Percentiles rank a stretch among this genome's conserved stretches.
phyloP scores from a whole-genome alignment of 2,329 filamentous ascomycete species.

The Colletotrichum musae region DNA sequence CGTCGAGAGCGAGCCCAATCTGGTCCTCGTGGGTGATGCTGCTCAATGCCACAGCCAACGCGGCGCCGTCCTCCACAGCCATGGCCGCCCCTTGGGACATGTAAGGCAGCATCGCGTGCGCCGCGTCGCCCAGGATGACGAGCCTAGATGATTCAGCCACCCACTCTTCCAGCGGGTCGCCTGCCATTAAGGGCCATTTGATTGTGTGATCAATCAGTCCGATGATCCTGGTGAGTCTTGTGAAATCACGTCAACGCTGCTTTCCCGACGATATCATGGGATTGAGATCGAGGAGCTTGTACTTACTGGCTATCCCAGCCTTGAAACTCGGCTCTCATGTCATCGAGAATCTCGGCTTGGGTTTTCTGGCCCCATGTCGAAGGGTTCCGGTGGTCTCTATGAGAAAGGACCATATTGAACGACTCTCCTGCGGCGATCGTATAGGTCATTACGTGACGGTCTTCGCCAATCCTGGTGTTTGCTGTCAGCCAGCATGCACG shows the following conservation, averaged over 20 bases:
- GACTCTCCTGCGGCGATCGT: constrained; percentile 57
- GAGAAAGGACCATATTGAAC: constrained; percentile 63
- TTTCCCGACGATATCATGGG: not conserved
- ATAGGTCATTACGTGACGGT: constrained; percentile 62
- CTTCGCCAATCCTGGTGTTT: constrained; percentile 54
- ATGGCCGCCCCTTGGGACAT: constrained; percentile 70
- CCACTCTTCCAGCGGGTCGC: constrained; percentile 58
- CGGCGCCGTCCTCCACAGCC: constrained; percentile 72
- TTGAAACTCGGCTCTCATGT: constrained; percentile 52
- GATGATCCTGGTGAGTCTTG: constrained; percentile 53
- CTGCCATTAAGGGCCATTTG: constrained; percentile 52
- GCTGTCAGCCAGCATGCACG: not conserved
- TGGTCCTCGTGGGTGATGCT: constrained; percentile 53
- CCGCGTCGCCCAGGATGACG: constrained; percentile 74
- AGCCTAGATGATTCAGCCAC: constrained; percentile 68
- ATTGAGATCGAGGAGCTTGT: not conserved
- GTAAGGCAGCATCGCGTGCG: constrained; percentile 76
- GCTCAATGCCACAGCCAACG: constrained; percentile 68
- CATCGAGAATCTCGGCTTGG: constrained; percentile 46
- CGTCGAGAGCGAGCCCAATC: constrained; percentile 54
- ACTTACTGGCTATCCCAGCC: constrained; percentile 52
- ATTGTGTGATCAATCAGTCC: constrained; percentile 50
- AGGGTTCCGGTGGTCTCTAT: constrained; percentile 54
- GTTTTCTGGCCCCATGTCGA: constrained; percentile 45
- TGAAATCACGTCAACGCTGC: not conserved